These are phyloP conservation scores for Backusella mclennaniae DNA, from an alignment of 192 early-diverging fungal species.

Conservation along the genomic window DNA sequence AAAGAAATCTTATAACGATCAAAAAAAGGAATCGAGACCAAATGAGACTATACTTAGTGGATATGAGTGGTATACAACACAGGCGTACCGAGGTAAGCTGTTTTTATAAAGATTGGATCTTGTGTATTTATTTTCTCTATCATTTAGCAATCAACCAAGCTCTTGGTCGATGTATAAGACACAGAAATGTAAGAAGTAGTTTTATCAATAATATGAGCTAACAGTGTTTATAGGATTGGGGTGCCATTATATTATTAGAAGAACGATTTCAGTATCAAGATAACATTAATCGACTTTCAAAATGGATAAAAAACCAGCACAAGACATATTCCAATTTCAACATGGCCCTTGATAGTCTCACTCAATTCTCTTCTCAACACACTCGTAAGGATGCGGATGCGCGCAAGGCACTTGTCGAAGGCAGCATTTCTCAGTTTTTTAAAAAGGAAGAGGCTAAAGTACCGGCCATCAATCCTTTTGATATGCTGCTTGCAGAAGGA, in stretches of 20 bases:
- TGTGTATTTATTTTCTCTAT: background rate
- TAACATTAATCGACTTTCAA: slow-evolving; percentile 56
- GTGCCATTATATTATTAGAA: slow-evolving; percentile 62
- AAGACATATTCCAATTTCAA: slow-evolving; percentile 32
- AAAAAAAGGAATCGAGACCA: background rate
- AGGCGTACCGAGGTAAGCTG: slow-evolving; percentile 24
- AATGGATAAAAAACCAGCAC: slow-evolving; percentile 58
- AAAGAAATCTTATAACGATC: slow-evolving; percentile 41
- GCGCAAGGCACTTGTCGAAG: background rate
- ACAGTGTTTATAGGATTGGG: slow-evolving; percentile 38
- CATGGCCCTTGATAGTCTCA: slow-evolving; percentile 16
- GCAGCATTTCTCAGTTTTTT: background rate
- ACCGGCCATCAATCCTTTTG: background rate
- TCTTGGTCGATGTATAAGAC: slow-evolving; percentile 36
- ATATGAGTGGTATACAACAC: slow-evolving; percentile 26
- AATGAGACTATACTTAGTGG: slow-evolving; percentile 6
- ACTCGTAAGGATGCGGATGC: background rate
- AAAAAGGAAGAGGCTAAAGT: background rate
- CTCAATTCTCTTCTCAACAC: background rate
- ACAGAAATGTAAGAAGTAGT: slow-evolving; percentile 22
- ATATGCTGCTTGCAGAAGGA: background rate
- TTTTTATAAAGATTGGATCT: background rate
- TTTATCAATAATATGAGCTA: background rate
- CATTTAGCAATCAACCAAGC: slow-evolving; percentile 37
- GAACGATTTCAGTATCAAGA: slow-evolving; percentile 48